These are phyloP conservation scores for Saturnispora quitensis DNA, from an alignment of 805 yeast genomes.

Conservation along the genomic window DNA sequence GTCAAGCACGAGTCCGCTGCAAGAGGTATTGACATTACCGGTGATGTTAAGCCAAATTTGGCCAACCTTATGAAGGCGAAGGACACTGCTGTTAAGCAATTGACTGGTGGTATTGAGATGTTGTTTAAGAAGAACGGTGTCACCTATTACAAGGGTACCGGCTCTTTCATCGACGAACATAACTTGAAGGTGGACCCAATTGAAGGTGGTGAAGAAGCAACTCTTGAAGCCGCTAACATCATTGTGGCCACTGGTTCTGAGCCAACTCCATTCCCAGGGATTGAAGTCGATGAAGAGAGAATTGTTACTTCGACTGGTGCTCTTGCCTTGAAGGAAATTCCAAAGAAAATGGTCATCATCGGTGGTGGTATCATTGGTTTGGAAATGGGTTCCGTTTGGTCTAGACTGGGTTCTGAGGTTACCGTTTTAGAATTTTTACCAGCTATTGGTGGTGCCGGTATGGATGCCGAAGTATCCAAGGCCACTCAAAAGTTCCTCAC, in stretches of 20 bases:
- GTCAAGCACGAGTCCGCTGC: conserved; percentile 72
- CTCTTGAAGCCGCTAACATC: conserved; percentile 74
- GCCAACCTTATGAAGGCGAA: conserved; percentile 81
- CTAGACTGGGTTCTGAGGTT: conserved; percentile 91
- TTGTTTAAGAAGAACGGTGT: conserved; percentile 94
- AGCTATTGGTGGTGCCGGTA: conserved; percentile 97
- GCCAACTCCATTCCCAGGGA: conserved; percentile 98
- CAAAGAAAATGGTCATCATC: conserved; percentile 83
- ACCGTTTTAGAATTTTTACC: conserved; percentile 86
- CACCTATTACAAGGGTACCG: conserved; percentile 88
- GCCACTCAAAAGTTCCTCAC: conserved; percentile 78
- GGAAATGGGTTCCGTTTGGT: conserved; percentile 98
- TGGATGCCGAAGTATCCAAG: conserved; percentile 95
- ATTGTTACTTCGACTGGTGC: conserved; percentile 96
- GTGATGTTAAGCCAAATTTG: conserved; percentile 67
- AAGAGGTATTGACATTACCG: conserved; percentile 81
- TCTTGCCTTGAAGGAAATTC: conserved; percentile 74
- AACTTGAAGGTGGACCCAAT: conserved; percentile 72
- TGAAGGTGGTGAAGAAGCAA: conserved; percentile 70
- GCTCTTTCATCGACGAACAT: conserved; percentile 77
- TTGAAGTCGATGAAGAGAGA: conserved; percentile 91
- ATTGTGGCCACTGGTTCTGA: conserved; percentile 98
- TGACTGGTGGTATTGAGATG: conserved; percentile 92
- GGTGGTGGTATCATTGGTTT: conserved; percentile 99
- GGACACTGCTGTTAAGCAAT: conserved; percentile 78